Evolutionary conservation across 257 asterid species (phyloP), one percentile per base, ranked within the genome.

Genomic region (Solanum piurae): DNA sequence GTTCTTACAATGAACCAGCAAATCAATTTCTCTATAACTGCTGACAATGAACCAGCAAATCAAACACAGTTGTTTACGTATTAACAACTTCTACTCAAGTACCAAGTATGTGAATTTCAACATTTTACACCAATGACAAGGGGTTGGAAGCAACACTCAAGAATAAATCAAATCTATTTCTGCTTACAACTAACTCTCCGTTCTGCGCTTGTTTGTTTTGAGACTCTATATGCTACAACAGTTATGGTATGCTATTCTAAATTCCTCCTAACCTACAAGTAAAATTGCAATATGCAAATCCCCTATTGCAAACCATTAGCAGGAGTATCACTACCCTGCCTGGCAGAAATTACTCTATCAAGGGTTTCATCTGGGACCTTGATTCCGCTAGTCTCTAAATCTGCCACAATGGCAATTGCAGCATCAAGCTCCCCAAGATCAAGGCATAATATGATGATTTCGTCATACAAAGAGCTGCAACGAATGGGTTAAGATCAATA

Each of bases 351-450:
- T 86, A 97, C 99, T 89, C 93, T 93, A 84, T 97, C 99, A 37
- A 97, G 91, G 83, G 98, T 97, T 91, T 95, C 98, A 88, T 95
- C 98, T 5, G 96, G 89, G 72, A 97, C 99, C 88, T 93, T 92
- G 92, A 97, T 93, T 80, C 99, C 99, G 64, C 95, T 91, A 9
- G 98, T 95, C 94, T 97, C 99, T 93, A 97, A 88, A 89, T 97
- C 98, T 12, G 98, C 95, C 25, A 95, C 98, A 64, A 97, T 93
- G 88, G 99, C 99, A 68, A 97, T 87, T 36, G 99, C 94, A 16
- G 99, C 98, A 73, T 97, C 99, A n/a, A 95, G 94, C 75, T 97
- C 99, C 84, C 97, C 99, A 62, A 95, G 95, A 89, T 97, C 99
- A 58, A 97, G 91, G 85, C 99, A 95, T 83, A 94, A 74, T 58